Evolutionary conservation across 192 early-diverging fungal genomes (phyloP).

Genomic region (Geranomyces michiganensis): DNA sequence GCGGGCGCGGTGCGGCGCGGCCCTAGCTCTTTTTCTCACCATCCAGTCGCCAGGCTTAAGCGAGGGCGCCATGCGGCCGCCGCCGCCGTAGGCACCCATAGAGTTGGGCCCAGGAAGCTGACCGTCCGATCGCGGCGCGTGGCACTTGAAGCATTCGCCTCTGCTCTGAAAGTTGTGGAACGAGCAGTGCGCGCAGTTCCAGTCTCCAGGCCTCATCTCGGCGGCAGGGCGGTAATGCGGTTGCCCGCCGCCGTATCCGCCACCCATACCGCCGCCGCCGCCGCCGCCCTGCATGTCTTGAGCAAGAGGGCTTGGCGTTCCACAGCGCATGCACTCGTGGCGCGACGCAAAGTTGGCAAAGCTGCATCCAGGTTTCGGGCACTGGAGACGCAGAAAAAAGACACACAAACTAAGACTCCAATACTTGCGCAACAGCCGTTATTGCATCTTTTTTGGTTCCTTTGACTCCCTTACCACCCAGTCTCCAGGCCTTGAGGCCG

Average conservation of each 20-base stretch:
- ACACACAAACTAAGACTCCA: no score
- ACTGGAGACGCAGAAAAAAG: no score
- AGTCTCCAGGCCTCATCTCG: conserved; percentile 68
- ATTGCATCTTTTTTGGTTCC: no score
- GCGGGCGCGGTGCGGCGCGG: no score
- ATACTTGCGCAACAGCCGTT: no score
- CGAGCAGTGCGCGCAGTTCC: conserved; percentile 64
- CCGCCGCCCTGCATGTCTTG: conserved; percentile 5
- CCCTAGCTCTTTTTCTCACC: no score
- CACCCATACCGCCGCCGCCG: conserved; percentile 1
- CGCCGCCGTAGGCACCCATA: background rate
- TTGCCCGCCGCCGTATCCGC: background rate
- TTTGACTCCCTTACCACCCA: conserved; percentile 83
- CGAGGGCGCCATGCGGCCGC: background rate
- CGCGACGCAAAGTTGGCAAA: conserved; percentile 83
- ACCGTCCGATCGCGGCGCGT: conserved; percentile 27
- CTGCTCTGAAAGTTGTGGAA: conserved; percentile 81
- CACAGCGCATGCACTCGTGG: conserved; percentile 67
- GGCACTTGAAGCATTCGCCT: conserved; percentile 66
- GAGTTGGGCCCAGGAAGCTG: background rate
- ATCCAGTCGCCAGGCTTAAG: conserved; percentile 54
- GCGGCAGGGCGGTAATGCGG: conserved; percentile 29
- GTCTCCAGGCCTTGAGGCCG: conserved; percentile 8
- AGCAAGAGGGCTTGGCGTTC: conserved; percentile 29
- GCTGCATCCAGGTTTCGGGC: conserved; percentile 61